These are phyloP conservation scores for Fallopia convolvulus DNA, from an alignment of 148 eudicot genomes.

Conservation along the genomic window DNA sequence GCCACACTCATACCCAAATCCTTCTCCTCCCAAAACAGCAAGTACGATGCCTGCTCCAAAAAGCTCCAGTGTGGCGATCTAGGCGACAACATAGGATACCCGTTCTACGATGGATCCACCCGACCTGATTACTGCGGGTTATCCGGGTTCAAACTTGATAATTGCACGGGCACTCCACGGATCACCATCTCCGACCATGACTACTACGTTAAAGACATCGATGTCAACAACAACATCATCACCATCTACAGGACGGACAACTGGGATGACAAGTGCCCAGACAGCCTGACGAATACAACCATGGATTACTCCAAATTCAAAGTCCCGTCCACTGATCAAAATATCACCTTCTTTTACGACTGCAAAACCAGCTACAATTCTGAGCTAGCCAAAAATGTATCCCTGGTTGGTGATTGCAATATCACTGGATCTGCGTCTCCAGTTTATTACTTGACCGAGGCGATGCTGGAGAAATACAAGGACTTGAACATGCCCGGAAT, in stretches of 20 bases:
- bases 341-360: background rate
- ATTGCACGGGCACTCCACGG: background rate
- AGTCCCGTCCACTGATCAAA: background rate
- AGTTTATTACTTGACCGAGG: background rate
- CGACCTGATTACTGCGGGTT: background rate
- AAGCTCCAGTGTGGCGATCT: background rate
- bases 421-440: too few species aligned
- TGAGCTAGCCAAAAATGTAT: too few species aligned
- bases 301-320: background rate
- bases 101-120: background rate
- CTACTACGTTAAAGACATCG: background rate
- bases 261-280: background rate
- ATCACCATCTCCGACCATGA: background rate
- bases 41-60: background rate
- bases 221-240: background rate
- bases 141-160: background rate
- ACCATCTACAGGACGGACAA: background rate
- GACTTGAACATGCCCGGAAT: background rate
- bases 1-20: background rate
- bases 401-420: too few species aligned
- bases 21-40: background rate
- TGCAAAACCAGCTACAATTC: background rate
- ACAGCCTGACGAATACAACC: background rate
- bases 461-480: background rate
- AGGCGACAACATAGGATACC: background rate